phyloP scores from a whole-genome alignment of 768 basidiomycete genomes.

The Rubroboletus pulcherrimus region DNA sequence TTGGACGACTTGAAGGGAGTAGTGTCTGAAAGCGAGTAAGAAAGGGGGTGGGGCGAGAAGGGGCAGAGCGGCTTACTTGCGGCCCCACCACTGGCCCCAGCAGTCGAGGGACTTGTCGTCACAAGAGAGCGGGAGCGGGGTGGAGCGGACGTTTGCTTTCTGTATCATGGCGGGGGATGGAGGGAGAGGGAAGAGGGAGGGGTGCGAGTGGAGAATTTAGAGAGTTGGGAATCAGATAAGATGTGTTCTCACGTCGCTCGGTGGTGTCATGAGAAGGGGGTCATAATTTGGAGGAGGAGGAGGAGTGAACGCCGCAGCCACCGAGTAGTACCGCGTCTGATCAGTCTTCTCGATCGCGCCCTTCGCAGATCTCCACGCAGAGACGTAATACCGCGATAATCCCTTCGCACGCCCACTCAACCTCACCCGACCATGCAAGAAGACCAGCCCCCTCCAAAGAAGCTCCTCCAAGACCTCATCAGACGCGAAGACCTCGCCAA shows the following conservation, averaged over 20 bases:
- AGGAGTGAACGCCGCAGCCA: no score
- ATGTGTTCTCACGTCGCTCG: slow-evolving; percentile 28
- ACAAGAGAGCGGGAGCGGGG: background rate
- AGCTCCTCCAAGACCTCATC: slow-evolving; percentile 70
- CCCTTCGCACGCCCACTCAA: slow-evolving; percentile 5
- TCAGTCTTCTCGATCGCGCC: no score
- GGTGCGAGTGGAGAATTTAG: background rate
- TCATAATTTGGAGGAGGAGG: no score
- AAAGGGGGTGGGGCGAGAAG: background rate
- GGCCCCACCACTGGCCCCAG: slow-evolving; percentile 71
- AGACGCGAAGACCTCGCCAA: slow-evolving; percentile 71
- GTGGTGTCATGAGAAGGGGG: no score
- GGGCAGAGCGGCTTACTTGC: slow-evolving; percentile 43
- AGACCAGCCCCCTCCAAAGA: slow-evolving; percentile 44
- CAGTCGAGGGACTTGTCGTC: slow-evolving; percentile 47
- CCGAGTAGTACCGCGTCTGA: no score
- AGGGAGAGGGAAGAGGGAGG: background rate
- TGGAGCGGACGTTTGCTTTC: slow-evolving; percentile 32
- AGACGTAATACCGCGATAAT: background rate
- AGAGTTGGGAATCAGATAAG: slow-evolving; percentile 31
- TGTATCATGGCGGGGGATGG: slow-evolving; percentile 53
- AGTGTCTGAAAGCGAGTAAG: slow-evolving; percentile 48
- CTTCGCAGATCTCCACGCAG: no score
- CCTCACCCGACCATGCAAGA: background rate
- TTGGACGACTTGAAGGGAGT: slow-evolving; percentile 82